phyloP scores from a whole-genome alignment of 1,284 basidiomycete species.

The Chalciporus sp. region DNA sequence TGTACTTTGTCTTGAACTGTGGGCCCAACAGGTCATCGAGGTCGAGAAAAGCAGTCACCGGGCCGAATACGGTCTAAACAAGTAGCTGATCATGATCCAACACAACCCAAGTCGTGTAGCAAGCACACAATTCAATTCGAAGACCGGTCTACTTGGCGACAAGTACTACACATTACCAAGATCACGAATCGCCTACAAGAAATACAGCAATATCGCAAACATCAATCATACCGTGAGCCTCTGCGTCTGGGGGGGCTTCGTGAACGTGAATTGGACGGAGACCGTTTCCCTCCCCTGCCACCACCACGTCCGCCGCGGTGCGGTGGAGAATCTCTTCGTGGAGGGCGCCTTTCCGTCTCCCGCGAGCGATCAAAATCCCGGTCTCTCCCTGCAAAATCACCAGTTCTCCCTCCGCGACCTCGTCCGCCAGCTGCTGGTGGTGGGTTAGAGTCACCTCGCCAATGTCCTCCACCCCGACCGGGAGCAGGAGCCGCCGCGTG shows the following conservation, averaged over 20 bases:
- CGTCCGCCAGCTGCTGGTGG: conserved; percentile 43
- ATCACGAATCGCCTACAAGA: neutral
- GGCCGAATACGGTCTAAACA: too few relatives aligned
- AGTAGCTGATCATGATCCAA: too few relatives aligned
- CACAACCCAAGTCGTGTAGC: too few relatives aligned
- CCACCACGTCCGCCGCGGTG: conserved; percentile 41
- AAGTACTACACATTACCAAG: neutral
- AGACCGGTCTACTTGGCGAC: neutral
- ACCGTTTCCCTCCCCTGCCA: conserved; percentile 43
- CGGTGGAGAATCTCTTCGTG: conserved; percentile 51
- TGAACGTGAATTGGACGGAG: conserved; percentile 35
- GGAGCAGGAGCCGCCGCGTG: conserved; percentile 33
- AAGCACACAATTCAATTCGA: neutral
- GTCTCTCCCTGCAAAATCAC: conserved; percentile 40
- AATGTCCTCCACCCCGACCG: conserved; percentile 64
- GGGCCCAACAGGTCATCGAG: too few relatives aligned
- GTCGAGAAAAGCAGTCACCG: neutral
- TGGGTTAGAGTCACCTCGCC: conserved; percentile 63
- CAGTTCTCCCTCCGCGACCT: conserved; percentile 43
- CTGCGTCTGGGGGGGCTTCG: conserved; percentile 37
- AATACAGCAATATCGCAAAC: conserved; percentile 8
- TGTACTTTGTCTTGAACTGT: too few relatives aligned
- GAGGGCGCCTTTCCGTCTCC: conserved; percentile 37
- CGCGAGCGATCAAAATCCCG: conserved; percentile 39
- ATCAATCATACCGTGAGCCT: conserved; percentile 36